phyloP scores from a whole-genome alignment of 2,329 filamentous ascomycete genomes.

The Teratosphaeria epicoccoides region DNA sequence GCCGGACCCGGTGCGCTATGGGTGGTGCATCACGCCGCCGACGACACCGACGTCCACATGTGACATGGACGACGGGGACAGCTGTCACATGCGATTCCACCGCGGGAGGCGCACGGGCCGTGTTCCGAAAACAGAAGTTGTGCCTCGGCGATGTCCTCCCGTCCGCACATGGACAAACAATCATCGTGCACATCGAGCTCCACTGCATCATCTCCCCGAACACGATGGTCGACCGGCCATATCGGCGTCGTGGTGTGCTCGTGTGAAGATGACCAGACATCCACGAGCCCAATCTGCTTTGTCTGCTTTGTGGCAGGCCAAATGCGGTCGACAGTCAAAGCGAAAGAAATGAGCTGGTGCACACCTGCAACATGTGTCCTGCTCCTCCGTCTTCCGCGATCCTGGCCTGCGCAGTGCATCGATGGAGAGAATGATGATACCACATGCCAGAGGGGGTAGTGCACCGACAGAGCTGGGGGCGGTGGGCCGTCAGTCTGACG shows the following conservation, averaged over 20 bases:
- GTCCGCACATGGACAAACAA: no score
- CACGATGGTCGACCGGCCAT: not conserved
- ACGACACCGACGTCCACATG: not conserved
- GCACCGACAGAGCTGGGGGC: conserved; percentile 5
- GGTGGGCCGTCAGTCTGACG: not conserved
- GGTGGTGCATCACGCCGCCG: not conserved
- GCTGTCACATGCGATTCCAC: not conserved
- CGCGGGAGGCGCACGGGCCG: not conserved
- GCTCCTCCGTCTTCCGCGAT: not conserved
- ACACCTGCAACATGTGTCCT: not conserved
- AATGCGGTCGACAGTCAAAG: not conserved
- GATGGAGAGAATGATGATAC: conserved; percentile 10
- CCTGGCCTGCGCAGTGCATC: not conserved
- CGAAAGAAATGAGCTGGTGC: not conserved
- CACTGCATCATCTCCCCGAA: no score
- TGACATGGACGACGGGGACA: not conserved
- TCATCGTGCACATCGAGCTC: no score
- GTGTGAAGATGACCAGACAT: not conserved
- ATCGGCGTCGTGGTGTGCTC: not conserved
- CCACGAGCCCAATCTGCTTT: not conserved
- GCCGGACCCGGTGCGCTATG: no score
- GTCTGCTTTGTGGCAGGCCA: not conserved
- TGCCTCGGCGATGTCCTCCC: no score
- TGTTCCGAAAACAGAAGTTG: not conserved
- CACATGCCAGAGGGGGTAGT: conserved; percentile 8